A percentile compares a stretch with the other conserved stretches of the same genome.
phyloP scores from a whole-genome alignment of 768 basidiomycete genomes.

The Boletus patriciae region DNA sequence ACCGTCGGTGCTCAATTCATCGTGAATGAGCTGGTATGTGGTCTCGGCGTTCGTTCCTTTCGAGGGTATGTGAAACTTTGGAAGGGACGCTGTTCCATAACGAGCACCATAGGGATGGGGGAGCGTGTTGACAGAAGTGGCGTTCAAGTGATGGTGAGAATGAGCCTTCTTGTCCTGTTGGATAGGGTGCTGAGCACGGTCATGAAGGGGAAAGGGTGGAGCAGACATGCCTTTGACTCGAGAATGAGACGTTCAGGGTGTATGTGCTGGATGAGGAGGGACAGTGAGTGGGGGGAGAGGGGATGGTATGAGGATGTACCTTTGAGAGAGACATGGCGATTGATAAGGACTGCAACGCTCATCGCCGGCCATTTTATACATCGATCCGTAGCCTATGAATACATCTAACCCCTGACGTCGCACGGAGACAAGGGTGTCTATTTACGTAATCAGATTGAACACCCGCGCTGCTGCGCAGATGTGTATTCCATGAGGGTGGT shows the following conservation, averaged over 20 bases:
- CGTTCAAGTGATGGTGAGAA: conserved; percentile 38
- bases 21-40: conserved; percentile 60
- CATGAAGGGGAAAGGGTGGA: neutral
- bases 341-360: neutral
- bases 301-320: conserved; percentile 30
- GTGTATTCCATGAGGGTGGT: too few relatives aligned
- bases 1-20: conserved; percentile 59
- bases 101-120: conserved; percentile 57
- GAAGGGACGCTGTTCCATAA: conserved; percentile 66
- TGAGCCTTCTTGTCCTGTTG: conserved; percentile 47
- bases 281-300: neutral
- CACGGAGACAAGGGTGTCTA: neutral
- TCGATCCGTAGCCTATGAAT: too few relatives aligned
- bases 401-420: neutral
- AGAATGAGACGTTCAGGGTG: conserved; percentile 66
- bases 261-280: conserved; percentile 48
- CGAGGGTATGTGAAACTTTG: conserved; percentile 64
- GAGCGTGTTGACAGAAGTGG: conserved; percentile 33
- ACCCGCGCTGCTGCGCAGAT: too few relatives aligned
- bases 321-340: conserved; percentile 60
- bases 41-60: conserved; percentile 57
- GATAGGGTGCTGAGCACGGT: neutral
- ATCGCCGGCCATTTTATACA: neutral
- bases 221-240: conserved; percentile 47
- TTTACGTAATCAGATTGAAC: neutral